phyloP scores from a whole-genome alignment of 1,139 yeast species.

The Zygoascus sp. region DNA sequence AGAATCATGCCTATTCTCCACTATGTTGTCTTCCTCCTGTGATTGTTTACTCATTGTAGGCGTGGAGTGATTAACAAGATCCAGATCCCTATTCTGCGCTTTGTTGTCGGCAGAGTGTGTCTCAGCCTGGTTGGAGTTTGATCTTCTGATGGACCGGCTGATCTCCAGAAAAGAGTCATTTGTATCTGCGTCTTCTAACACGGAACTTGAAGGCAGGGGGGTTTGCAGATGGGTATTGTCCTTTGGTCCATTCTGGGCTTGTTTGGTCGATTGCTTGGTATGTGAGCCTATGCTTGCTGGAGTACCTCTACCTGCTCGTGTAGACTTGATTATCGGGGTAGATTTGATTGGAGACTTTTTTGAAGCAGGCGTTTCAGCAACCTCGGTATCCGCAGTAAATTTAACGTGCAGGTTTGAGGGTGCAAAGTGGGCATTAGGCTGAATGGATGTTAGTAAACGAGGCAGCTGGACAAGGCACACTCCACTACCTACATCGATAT shows the following conservation, averaged over 20 bases:
- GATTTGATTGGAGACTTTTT: neutral
- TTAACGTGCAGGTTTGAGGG: conserved; percentile 3
- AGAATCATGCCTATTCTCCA: neutral
- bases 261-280: neutral
- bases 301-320: neutral
- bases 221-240: no score
- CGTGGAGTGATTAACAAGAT: neutral
- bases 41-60: neutral
- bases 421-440: conserved; percentile 1
- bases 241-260: no score
- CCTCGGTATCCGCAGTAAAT: neutral
- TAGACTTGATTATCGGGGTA: neutral
- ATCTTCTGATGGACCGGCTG: conserved; percentile 28
- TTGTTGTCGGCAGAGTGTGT: conserved; percentile 17
- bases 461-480: neutral
- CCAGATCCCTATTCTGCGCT: no score
- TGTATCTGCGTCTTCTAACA: conserved; percentile 6
- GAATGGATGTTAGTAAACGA: neutral
- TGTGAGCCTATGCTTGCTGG: neutral
- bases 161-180: conserved; percentile 32
- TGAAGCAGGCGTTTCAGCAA: neutral
- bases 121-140: neutral
- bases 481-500: conserved; percentile 10
- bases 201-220: conserved; percentile 1
- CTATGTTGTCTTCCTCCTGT: neutral